Evolutionary conservation across 1,139 yeast species (phyloP), one percentile per base, ranked within the genome.

Genomic region (Blastobotrys serpentis): DNA sequence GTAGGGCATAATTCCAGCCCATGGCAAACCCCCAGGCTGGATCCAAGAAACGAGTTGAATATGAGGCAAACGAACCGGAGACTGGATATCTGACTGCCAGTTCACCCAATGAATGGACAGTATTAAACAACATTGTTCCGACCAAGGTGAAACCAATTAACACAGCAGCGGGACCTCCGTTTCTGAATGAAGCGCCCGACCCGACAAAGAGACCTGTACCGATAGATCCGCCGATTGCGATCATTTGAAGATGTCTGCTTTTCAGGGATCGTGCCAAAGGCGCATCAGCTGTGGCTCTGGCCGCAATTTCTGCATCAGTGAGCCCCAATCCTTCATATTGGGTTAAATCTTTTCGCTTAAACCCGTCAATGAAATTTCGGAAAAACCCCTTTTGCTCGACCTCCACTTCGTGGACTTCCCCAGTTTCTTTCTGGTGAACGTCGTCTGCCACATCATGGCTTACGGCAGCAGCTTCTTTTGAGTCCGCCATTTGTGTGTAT

Each of bases 91-190:
- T 75, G 36, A 85, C 86, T 42, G 94, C 88, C 63, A 87, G 65
- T 67, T 88, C 96, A 55, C 95, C 94, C 50, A 88, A 79, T n/a
- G 94, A 82, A 63, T 85, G 90, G 59, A 86, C 83, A 42, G 86
- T 84, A 59, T 80, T 77, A 68, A 80, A 85, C 58, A 88, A 67
- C 57, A 87, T 79, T 78, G 85, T 75, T 3, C 84, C 73, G 41
- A 89, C 85, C 54, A 85, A 75, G 41, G 83, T 67, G 45, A 79
- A 78, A 63, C 82, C 86, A 49, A 89, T 89, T 47, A 89, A 86
- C 41, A 86, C 65, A 48, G 86, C 86, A 3, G 86, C 92, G 2
- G 95, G 95, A 29, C 96, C 96, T 48, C 95, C 95, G 25, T 76
- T 71, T 43, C 71, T 65, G 56, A 85, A 82, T 50, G 82, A 73